phyloP scores from a whole-genome alignment of 371 early-diverging fungal species.

The Syncephalis fuscata region DNA sequence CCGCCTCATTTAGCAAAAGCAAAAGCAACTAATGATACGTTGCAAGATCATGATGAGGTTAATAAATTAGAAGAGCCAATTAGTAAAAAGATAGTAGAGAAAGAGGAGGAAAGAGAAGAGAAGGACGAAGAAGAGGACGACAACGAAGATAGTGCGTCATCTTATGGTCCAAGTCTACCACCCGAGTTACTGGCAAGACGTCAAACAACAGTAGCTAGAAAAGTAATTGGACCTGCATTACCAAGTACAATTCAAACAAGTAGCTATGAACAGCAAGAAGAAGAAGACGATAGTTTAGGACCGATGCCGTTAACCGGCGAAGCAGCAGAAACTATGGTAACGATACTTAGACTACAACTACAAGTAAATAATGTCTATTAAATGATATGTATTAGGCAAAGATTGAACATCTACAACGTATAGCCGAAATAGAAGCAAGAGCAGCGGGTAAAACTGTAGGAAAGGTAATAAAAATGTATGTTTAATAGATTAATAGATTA shows the following conservation, averaged over 20 bases:
- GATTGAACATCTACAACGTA: conserved; percentile 8
- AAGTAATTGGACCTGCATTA: background rate
- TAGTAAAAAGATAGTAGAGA: too few relatives aligned
- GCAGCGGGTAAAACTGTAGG: too few relatives aligned
- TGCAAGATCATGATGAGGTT: too few relatives aligned
- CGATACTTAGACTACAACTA: conserved; percentile 8
- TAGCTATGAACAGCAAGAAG: conserved; percentile 3
- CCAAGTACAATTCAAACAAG: background rate
- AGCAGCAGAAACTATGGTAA: conserved; percentile 15
- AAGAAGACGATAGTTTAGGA: conserved; percentile 30
- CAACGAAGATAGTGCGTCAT: background rate
- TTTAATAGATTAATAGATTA: too few relatives aligned
- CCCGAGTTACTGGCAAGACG: background rate
- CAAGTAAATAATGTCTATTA: conserved; percentile 1
- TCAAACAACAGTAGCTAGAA: background rate
- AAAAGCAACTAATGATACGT: too few relatives aligned
- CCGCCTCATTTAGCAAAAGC: conserved; percentile 5
- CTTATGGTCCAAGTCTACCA: background rate
- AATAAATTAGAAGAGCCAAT: background rate
- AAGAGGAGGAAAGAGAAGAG: background rate
- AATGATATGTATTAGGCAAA: conserved; percentile 1
- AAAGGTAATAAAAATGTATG: conserved; percentile 1
- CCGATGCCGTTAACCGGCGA: conserved; percentile 24
- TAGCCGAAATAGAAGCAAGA: conserved; percentile 6
- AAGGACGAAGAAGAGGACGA: conserved; percentile 5